A percentile compares a stretch with the other conserved stretches of the same genome.
Evolutionary conservation across 495 filamentous ascomycete genomes (phyloP).

Genomic region (Podospora bellae-mahoneyi): DNA sequence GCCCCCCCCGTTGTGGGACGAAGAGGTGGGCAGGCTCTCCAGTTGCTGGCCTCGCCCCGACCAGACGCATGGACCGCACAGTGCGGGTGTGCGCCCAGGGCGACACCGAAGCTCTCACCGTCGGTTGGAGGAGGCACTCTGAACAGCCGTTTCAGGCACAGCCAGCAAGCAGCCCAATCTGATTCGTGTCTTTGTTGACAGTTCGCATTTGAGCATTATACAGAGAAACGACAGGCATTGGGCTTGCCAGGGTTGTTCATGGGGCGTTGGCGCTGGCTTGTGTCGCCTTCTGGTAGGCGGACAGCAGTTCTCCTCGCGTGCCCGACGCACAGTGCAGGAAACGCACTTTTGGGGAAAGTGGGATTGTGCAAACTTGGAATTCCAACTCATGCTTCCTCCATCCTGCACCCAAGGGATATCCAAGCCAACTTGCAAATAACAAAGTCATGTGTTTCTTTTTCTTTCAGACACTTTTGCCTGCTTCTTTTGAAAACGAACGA

Average conservation of each 20-base stretch:
- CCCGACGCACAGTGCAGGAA: neutral
- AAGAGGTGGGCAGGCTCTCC: constrained; percentile 2
- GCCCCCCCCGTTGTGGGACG: constrained; percentile 5
- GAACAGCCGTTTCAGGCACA: constrained; percentile 21
- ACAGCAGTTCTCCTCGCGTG: neutral
- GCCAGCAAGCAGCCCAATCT: constrained; percentile 4
- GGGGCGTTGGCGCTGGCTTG: neutral
- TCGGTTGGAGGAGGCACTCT: no score
- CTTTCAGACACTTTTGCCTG: neutral
- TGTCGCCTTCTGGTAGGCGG: neutral
- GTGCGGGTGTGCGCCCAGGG: constrained; percentile 15
- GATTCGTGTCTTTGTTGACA: constrained; percentile 3
- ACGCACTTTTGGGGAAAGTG: neutral
- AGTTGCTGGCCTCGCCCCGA: constrained; percentile 16
- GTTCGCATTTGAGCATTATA: neutral
- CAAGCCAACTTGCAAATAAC: neutral
- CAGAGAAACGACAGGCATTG: neutral
- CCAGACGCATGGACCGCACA: constrained; percentile 19
- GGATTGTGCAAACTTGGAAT: neutral
- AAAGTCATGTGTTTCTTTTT: no score
- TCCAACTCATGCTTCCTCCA: neutral
- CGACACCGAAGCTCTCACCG: neutral
- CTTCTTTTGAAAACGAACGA: neutral
- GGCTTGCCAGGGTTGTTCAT: constrained; percentile 11
- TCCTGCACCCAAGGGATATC: neutral